Evolutionary conservation across 2,329 filamentous ascomycete genomes (phyloP).

Genomic region (Tolypocladium amazonense): DNA sequence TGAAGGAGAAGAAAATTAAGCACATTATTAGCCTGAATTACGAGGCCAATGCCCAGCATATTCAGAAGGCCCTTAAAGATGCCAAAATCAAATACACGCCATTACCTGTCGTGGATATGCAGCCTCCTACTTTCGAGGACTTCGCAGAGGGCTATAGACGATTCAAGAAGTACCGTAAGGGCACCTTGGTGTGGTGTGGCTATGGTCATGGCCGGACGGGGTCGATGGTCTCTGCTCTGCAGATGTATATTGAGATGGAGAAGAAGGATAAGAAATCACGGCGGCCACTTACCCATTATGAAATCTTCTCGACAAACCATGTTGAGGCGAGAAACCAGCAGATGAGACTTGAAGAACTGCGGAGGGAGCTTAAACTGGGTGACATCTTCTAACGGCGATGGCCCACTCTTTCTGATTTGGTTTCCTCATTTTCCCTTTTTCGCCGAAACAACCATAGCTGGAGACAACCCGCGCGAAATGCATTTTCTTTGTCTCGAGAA

Average conservation of each 20-base stretch:
- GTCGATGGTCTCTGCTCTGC: conserved; percentile 1
- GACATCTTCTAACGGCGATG: too few relatives aligned
- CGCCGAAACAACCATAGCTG: too few relatives aligned
- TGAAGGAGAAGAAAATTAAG: neutral
- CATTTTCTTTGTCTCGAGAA: too few relatives aligned
- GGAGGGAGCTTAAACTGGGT: too few relatives aligned
- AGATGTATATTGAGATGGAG: conserved; percentile 1
- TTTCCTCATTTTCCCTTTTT: too few relatives aligned
- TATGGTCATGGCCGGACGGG: conserved; percentile 6
- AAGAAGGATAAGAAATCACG: neutral
- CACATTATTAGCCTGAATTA: conserved; percentile 1
- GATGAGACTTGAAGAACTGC: too few relatives aligned
- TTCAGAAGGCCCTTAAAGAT: neutral
- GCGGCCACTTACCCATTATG: neutral
- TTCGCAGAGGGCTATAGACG: neutral
- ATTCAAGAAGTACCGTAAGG: neutral
- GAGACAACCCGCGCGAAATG: too few relatives aligned
- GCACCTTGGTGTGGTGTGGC: conserved; percentile 6
- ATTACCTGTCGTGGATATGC: neutral
- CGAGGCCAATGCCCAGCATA: neutral
- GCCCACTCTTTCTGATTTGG: too few relatives aligned
- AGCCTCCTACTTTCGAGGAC: neutral
- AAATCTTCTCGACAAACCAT: too few relatives aligned
- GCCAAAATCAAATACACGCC: conserved; percentile 1
- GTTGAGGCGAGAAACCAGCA: too few relatives aligned